Evolutionary conservation across 108 stramenopile species (phyloP), one percentile per base, ranked within the genome.

Genomic region (Pseudonitzschia delicatissima): DNA sequence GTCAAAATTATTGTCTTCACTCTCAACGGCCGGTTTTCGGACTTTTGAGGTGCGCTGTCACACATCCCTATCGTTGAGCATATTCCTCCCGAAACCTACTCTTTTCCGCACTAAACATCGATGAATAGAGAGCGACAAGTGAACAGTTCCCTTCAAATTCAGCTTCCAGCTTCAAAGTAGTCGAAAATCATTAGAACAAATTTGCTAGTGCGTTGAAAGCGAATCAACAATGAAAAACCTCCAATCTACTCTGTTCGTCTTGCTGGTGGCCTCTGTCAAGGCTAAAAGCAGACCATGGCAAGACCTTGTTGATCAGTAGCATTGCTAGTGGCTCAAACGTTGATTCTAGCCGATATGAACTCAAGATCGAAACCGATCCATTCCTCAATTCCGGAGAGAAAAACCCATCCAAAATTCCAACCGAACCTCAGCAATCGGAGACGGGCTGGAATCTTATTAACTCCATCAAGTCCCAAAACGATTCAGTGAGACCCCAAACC

Each of bases 351-450:
- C 66, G 73, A n/a, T 53, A 60, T 15, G 64, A 74, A 51, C 49
- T 67, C 23, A 60, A 45, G 37, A 62, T 67, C 11, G 73, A 74
- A 50, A 25, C 33, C 23, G 66, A 67, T 53, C 73, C 73, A n/a
- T 67, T 74, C 39, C 60, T 58, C 18, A 13, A 28, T 17, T 26
- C 70, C 4, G 68, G 27, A 15, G 70, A 55, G 8, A 55, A 55
- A 17, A 55, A 29, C n/a, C 53, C 29, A 7, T 31, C 53, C 29
- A 29, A 55, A 31, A 55, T 55, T 55, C 53, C 53, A 12, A 55
- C 53, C 9, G 53, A 55, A 57, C 53, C 50, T 13, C 53, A 9
- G 0, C 25, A 57, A 32, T 48, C 18, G 13, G 33, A 44, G 15
- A 31, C 4, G 20, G 34, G 15, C 15, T 69, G 68, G 68, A 47